These are phyloP conservation scores for Avena eriantha DNA, from an alignment of 176 grass and related monocot genomes.

Conservation along the genomic window DNA sequence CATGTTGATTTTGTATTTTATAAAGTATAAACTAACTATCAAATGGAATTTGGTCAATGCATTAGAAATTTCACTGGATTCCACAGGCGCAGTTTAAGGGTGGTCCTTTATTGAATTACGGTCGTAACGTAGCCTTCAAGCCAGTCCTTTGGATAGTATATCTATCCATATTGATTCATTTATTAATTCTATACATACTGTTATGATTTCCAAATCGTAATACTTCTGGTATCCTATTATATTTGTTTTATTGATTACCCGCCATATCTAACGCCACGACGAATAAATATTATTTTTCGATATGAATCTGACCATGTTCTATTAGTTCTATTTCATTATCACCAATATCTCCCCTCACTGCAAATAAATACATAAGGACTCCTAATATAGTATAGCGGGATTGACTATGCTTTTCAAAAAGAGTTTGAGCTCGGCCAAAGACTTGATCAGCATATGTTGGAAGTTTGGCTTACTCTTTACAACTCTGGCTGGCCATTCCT, in stretches of 20 bases:
- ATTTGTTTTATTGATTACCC: background rate
- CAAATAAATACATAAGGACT: background rate
- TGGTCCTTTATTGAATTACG: background rate
- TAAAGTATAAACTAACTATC: background rate
- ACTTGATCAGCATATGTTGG: too few relatives aligned
- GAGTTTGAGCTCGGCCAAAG: too few relatives aligned
- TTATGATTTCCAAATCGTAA: background rate
- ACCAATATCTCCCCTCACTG: background rate
- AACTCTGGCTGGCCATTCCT: too few relatives aligned
- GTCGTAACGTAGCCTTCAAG: background rate
- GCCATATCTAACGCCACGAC: background rate
- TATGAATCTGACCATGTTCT: background rate
- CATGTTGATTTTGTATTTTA: conserved; percentile 10
- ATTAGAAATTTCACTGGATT: background rate
- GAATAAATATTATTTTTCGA: background rate
- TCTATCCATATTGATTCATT: background rate
- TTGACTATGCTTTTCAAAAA: too few relatives aligned
- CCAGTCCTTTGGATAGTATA: background rate
- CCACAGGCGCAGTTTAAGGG: background rate
- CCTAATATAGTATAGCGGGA: too few relatives aligned
- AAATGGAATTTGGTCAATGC: background rate
- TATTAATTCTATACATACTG: background rate
- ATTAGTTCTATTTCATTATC: background rate
- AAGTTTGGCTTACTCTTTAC: too few relatives aligned
- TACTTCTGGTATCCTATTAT: background rate